These are phyloP conservation scores for Rachicladosporium sp. DNA, from an alignment of 2,329 filamentous ascomycete species.

Conservation along the genomic window DNA sequence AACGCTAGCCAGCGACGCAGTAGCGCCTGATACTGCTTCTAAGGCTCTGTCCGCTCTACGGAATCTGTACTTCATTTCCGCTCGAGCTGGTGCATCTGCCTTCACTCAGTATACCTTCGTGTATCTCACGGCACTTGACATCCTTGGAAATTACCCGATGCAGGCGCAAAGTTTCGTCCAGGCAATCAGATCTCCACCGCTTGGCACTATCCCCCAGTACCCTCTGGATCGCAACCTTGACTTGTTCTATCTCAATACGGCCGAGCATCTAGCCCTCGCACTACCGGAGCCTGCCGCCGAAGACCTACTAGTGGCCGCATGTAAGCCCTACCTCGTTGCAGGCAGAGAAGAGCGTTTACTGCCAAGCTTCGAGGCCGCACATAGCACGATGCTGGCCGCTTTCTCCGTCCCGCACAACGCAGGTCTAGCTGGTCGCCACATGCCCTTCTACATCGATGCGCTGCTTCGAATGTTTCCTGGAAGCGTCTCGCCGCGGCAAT, in stretches of 20 bases:
- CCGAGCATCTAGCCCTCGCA: conserved; percentile 67
- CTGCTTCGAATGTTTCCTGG: conserved; percentile 67
- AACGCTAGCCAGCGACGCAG: conserved; percentile 41
- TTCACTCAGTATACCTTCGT: conserved; percentile 81
- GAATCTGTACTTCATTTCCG: conserved; percentile 71
- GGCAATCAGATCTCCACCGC: conserved; percentile 45
- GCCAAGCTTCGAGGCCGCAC: conserved; percentile 77
- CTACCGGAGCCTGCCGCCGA: conserved; percentile 58
- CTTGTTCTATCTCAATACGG: conserved; percentile 76
- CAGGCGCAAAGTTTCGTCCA: conserved; percentile 56
- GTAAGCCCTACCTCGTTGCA: conserved; percentile 59
- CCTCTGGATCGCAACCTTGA: conserved; percentile 63
- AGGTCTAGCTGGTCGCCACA: conserved; percentile 55
- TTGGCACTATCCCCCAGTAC: conserved; percentile 47
- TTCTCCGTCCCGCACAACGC: conserved; percentile 71
- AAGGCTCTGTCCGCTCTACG: conserved; percentile 63
- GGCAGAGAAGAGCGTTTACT: conserved; percentile 45
- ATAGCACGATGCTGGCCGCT: conserved; percentile 68
- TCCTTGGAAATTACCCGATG: conserved; percentile 57
- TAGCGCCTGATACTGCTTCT: conserved; percentile 54
- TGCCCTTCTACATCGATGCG: conserved; percentile 74
- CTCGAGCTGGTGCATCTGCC: conserved; percentile 55
- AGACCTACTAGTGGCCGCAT: conserved; percentile 59
- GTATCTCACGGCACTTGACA: conserved; percentile 70
- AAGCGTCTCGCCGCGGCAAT: conserved; percentile 71